Evolutionary conservation across 441 rosid species (phyloP), one percentile per base, ranked within the genome.

Genomic region (Metrosideros polymorpha): DNA sequence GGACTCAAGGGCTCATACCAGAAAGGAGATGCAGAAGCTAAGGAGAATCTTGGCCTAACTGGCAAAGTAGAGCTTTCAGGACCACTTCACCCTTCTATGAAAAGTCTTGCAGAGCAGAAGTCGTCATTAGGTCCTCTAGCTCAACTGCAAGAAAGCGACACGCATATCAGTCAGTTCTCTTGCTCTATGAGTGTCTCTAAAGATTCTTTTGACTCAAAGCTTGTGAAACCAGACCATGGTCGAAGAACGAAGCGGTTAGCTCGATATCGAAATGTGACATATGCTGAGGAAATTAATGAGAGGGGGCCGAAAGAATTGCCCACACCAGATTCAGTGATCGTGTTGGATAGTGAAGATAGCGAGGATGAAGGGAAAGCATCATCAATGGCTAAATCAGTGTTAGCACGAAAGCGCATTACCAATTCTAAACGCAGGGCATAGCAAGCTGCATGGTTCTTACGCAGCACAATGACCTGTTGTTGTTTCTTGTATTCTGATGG

Each of bases 331-430:
- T 66, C 89, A 19, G 85, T 91, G 77, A 91, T 95, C 22, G 94
- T 95, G 86, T 85, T 89, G 79, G 97, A 96, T 87, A 94, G 96
- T 51, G 98, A 96, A 88, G 98, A 95, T 13, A 94, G 95, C 47
- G 98, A 94, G 85, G 94, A 93, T 32, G 95, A 93, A 85, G 89
- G 18, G 43, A 88, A 45, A 54, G 89, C 85, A 71, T 82, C 87
- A 47, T 35, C 15, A 35, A 90, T 91, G 91, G 86, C 84, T 39
- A 90, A 89, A 85, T 87, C 90, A 87, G 86, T 91, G 59, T 35
- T 92, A 77, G 87, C 88, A 85, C 83, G 92, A 82, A 93, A 91
- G 89, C 89, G 91, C 35, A 55, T 87, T 39, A 85, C 87, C 43
- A 90, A 90, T 88, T 25, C 89, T 85, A 92, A 86, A 89, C 61